Conservation (phyloP, 2,329 filamentous ascomycete genomes). For the Talaromyces sp. region DNA sequence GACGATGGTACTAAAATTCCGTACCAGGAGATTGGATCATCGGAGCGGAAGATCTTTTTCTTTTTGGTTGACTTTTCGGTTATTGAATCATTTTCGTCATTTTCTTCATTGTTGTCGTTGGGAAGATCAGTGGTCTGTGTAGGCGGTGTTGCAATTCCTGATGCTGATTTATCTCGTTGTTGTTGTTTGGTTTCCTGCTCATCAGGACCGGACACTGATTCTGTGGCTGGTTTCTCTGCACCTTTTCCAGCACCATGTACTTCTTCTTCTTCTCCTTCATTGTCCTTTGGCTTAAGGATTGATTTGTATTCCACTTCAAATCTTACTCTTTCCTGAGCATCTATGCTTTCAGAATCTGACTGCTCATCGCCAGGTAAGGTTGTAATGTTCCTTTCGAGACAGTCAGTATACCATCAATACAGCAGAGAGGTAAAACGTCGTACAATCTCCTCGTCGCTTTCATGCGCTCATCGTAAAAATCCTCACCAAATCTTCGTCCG, state of each 20-base stretch:
- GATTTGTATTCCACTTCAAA: constrained; percentile 17
- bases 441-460: constrained; percentile 47
- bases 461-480: constrained; percentile 54
- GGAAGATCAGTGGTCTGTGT: constrained; percentile 12
- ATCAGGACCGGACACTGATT: neutral
- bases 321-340: neutral
- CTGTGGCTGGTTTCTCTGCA: neutral
- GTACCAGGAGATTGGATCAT: constrained; percentile 51
- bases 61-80: constrained; percentile 18
- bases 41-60: constrained; percentile 29
- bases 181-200: neutral
- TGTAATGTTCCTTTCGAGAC: constrained; percentile 8
- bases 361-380: neutral
- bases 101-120: constrained; percentile 9
- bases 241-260: constrained; percentile 10
- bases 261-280: constrained; percentile 17
- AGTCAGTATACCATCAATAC: neutral
- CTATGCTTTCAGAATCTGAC: neutral
- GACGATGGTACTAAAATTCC: constrained; percentile 49
- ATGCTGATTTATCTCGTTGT: neutral
- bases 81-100: neutral
- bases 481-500: constrained; percentile 47
- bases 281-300: neutral
- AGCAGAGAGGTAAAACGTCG: neutral
- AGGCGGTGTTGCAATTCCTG: constrained; percentile 3